Evolutionary conservation across 805 yeast species (phyloP), one percentile per base, ranked within the genome.

Genomic region (Priceomyces castillae): DNA sequence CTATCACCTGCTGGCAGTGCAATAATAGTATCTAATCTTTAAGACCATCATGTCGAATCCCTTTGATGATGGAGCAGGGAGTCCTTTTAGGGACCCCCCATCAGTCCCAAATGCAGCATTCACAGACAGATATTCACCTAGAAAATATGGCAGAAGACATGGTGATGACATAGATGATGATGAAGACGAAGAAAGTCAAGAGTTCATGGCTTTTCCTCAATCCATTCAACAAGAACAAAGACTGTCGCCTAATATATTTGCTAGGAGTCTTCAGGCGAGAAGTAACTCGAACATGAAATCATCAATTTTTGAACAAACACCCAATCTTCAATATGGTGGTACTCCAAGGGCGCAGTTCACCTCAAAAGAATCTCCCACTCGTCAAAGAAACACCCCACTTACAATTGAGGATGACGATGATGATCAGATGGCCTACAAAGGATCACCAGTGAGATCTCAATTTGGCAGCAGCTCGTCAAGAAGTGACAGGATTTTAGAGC

Each of bases 281-380:
- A 50, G 40, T 19, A 39, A 48, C 34, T 23, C 51, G 11, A 46
- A 48, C 22, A 34, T 56, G 22, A 50, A 50, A 14, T 48, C 52
- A 23, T 48, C 50, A 12, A 45, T 56, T 4, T 50, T 63, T 40
- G 52, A 48, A 18, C 52, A 52, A 35, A 54, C 69, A 3, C 73
- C 73, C 2, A 61, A 62, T 36, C 53, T 62, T 25, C 49, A 46
- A 41, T 50, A 42, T 40, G 47, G 46, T 15, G 54, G 49, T 3
- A 78, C 86, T 6, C 79, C 85, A 7, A 73, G 95, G 62, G 82
- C 87, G 34, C 77, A 75, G 40, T 84, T 76, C 53, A 83, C 94
- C 2, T 67, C 78, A 42, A 64, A 79, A 51, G 90, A 86, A 59
- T 82, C 95, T 0, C 94, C 95, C 26, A 76, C 71, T 43, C 77